Percentiles rank a stretch among this genome's conserved stretches.
Conservation (phyloP, 805 yeast genomes). For the Nakazawaea molendinolei region DNA sequence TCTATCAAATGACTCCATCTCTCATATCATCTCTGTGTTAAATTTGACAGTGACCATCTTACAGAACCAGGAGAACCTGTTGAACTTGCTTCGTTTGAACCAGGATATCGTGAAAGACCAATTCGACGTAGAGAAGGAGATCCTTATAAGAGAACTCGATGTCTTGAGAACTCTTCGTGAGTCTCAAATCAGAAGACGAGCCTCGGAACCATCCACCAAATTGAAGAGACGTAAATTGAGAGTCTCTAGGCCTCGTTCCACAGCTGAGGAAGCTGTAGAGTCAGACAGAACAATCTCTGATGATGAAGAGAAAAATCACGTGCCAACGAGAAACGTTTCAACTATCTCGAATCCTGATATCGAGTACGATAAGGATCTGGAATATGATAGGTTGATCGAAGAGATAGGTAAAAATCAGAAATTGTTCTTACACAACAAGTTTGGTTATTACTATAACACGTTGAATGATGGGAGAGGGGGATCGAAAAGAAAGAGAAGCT, state of each 20-base stretch:
- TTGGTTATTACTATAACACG: conserved; percentile 12
- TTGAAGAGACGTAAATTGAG: conserved; percentile 1
- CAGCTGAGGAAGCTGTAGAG: conserved; percentile 3
- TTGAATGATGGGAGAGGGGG: conserved; percentile 5
- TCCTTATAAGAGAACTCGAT: conserved; percentile 5
- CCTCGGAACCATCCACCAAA: conserved; percentile 3
- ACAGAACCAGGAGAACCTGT: conserved; percentile 9
- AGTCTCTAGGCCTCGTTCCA: too few relatives aligned
- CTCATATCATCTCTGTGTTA: conserved; percentile 4
- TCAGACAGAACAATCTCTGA: conserved; percentile 10
- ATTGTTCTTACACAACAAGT: conserved; percentile 9
- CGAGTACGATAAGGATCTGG: conserved; percentile 3
- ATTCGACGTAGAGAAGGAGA: conserved; percentile 7
- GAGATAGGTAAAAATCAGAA: conserved; percentile 10
- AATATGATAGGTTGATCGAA: conserved; percentile 5
- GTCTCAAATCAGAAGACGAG: conserved; percentile 1
- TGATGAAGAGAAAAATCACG: conserved; percentile 1
- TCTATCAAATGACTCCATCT: conserved; percentile 2
- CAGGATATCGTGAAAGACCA: conserved; percentile 6
- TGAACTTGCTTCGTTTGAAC: conserved; percentile 6
- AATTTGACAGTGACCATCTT: conserved; percentile 3
- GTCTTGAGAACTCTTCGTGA: conserved; percentile 2
- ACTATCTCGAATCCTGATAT: too few relatives aligned
- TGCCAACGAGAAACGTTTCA: background rate
- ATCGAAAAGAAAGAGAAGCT: background rate